Conservation (phyloP, 1,284 basidiomycete species). For the Paramarasmius palmivorus region DNA sequence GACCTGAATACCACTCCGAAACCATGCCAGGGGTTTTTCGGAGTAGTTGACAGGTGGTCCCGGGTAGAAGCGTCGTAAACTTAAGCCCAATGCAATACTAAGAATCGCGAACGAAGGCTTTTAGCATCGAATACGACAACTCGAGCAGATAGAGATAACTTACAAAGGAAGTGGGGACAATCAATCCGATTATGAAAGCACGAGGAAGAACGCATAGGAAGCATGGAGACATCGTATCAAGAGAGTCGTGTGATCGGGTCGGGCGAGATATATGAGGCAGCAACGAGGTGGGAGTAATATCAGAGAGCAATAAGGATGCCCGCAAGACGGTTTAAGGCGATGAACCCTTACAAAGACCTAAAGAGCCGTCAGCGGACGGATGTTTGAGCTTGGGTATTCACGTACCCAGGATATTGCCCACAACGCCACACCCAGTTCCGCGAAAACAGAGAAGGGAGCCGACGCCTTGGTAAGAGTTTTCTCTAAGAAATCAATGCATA, state of each 20-base stretch:
- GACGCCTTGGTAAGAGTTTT: constrained; percentile 73
- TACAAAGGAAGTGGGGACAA: constrained; percentile 55
- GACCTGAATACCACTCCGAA: constrained; percentile 60
- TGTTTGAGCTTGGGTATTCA: not conserved
- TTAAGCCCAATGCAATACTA: constrained; percentile 60
- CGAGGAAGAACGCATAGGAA: constrained; percentile 71
- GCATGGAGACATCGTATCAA: constrained; percentile 74
- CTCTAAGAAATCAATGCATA: constrained; percentile 33
- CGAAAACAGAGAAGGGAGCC: constrained; percentile 74
- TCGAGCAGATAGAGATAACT: constrained; percentile 12
- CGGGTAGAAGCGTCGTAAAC: constrained; percentile 39
- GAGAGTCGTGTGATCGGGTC: constrained; percentile 48
- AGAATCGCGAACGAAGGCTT: no score
- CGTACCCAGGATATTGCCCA: constrained; percentile 85
- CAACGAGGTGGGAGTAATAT: constrained; percentile 67
- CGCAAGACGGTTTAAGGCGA: constrained; percentile 61
- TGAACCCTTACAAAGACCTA: constrained; percentile 64
- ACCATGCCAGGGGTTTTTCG: constrained; percentile 58
- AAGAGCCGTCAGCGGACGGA: not conserved
- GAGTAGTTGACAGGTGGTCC: constrained; percentile 45
- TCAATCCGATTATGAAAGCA: constrained; percentile 49
- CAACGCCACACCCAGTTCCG: constrained; percentile 81
- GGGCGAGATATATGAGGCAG: constrained; percentile 64
- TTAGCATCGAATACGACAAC: no score
- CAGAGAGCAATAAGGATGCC: constrained; percentile 61